These are phyloP conservation scores for Chaetomiaceae sp. DNA, from an alignment of 2,329 filamentous ascomycete species.

Conservation along the genomic window DNA sequence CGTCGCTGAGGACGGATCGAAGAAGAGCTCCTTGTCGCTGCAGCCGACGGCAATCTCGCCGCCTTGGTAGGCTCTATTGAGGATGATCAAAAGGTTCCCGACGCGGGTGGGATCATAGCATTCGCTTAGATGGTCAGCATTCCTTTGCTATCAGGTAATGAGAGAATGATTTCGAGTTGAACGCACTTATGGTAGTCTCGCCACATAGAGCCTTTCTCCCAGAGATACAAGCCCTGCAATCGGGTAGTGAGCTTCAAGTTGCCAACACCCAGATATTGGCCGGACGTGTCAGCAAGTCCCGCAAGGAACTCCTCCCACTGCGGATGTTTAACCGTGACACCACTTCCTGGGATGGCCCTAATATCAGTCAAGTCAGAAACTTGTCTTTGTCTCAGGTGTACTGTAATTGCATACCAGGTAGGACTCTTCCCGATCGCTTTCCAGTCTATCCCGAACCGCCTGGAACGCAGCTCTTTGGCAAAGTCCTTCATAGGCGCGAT, in stretches of 20 bases:
- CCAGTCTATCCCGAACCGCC: neutral
- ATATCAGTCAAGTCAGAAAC: too few species aligned
- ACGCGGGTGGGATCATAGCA: neutral
- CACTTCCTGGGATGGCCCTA: neutral
- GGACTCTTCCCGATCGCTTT: neutral
- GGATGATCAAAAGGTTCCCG: conserved; percentile 4
- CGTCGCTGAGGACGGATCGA: neutral
- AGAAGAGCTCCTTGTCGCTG: neutral
- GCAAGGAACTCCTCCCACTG: neutral
- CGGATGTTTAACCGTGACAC: neutral
- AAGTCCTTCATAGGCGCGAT: neutral
- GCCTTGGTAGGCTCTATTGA: conserved; percentile 4
- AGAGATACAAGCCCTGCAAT: conserved; percentile 1
- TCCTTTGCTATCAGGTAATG: too few species aligned
- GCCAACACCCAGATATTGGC: neutral
- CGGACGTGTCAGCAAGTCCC: neutral
- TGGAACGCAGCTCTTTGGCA: neutral
- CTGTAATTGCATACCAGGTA: neutral
- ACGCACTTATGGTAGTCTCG: conserved; percentile 3
- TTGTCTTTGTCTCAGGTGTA: neutral
- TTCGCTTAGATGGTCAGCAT: neutral
- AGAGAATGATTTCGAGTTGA: neutral
- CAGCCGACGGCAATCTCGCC: conserved; percentile 1
- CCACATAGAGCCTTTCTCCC: conserved; percentile 6
- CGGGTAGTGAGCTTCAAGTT: neutral